Percentiles rank a stretch among this genome's conserved stretches.
phyloP scores from a whole-genome alignment of 148 eudicot genomes.

The Rhododendron molle region DNA sequence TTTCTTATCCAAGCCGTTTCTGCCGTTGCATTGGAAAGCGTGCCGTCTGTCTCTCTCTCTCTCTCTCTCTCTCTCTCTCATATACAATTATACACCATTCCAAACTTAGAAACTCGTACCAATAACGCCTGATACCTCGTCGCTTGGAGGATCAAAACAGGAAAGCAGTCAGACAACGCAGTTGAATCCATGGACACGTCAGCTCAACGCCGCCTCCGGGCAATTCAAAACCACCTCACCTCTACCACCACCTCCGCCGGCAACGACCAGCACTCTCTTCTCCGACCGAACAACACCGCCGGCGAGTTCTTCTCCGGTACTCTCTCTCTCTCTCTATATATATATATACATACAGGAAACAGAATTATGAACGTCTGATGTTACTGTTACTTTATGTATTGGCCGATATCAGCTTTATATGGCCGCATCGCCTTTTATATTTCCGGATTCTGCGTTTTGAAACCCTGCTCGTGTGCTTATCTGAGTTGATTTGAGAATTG shows the following conservation, averaged over 20 bases:
- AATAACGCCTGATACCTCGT: not conserved
- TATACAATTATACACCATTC: not conserved
- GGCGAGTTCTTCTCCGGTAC: constrained; percentile 60
- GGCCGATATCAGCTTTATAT: too few relatives aligned
- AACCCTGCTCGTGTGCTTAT: not conserved
- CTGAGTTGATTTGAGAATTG: not conserved
- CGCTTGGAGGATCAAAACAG: not conserved
- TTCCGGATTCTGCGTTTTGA: too few relatives aligned
- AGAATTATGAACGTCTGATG: not conserved
- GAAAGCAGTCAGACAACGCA: not conserved
- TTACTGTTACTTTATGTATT: too few relatives aligned
- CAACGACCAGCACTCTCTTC: constrained; percentile 12
- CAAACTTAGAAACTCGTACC: not conserved
- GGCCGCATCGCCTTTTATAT: too few relatives aligned
- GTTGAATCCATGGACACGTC: constrained; percentile 37
- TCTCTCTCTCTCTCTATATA: not conserved
- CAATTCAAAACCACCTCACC: constrained; percentile 44
- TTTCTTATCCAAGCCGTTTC: constrained; percentile 21
- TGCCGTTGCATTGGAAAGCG: constrained; percentile 10
- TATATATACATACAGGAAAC: not conserved
- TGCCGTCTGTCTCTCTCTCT: not conserved
- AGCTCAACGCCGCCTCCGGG: constrained; percentile 52
- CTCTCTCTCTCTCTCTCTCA: not conserved
- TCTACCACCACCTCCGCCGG: constrained; percentile 2
- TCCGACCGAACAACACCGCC: constrained; percentile 39